A percentile compares a stretch with the other conserved stretches of the same genome.
Conservation (phyloP, 2,329 filamentous ascomycete species). For the Massarina eburnea region DNA sequence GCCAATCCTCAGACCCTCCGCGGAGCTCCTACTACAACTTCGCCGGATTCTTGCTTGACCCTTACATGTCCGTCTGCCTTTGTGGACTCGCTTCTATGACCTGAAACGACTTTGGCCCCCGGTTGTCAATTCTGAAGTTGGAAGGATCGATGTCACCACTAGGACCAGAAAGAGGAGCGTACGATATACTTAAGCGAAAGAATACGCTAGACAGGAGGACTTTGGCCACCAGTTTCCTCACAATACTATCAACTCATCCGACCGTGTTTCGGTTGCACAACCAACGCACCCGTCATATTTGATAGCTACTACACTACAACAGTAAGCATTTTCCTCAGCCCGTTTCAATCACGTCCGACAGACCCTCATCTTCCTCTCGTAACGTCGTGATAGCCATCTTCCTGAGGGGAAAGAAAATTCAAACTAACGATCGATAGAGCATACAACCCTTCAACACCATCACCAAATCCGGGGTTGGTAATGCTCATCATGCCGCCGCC, state of each 20-base stretch:
- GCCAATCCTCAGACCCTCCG: not conserved
- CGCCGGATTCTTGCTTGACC: not conserved
- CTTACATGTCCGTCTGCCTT: too few relatives aligned
- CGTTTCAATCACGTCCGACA: not conserved
- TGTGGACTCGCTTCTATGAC: not conserved
- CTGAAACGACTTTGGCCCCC: not conserved
- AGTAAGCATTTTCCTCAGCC: not conserved
- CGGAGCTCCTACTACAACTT: not conserved
- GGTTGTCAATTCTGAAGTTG: not conserved
- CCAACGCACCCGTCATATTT: too few relatives aligned
- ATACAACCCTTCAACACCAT: slow-evolving; percentile 6
- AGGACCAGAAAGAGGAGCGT: not conserved
- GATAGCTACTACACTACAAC: not conserved
- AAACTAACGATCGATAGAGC: not conserved
- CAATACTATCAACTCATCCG: not conserved
- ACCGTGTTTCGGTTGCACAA: not conserved
- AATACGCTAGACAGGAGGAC: not conserved
- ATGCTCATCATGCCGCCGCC: slow-evolving; percentile 5
- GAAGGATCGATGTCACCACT: not conserved
- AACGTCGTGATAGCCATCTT: not conserved
- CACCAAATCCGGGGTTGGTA: slow-evolving; percentile 3
- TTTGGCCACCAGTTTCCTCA: not conserved
- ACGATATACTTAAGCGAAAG: not conserved
- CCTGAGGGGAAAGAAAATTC: not conserved
- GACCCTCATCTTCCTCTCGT: not conserved